phyloP scores from a whole-genome alignment of 2,329 filamentous ascomycete genomes.

The Beauveria sp. region DNA sequence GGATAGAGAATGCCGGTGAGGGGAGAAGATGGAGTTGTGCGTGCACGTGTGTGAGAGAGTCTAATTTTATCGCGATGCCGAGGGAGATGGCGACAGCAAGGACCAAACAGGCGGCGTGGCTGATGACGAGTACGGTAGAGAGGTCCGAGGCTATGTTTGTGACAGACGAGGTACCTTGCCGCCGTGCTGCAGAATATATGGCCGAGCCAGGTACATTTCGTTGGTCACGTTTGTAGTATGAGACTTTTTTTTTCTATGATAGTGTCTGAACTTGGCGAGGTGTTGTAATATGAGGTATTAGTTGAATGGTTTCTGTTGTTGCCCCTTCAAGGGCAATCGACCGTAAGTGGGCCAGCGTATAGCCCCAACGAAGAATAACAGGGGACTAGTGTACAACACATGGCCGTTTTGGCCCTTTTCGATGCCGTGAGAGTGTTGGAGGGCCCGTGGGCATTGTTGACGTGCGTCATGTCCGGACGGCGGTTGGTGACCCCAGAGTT shows the following conservation, averaged over 20 bases:
- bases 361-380: neutral
- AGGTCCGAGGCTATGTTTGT: neutral
- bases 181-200: neutral
- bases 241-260: neutral
- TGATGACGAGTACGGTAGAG: neutral
- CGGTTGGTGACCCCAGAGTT: neutral
- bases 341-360: neutral
- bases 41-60: neutral
- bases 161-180: neutral
- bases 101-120: neutral
- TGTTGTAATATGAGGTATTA: slow-evolving; percentile 5
- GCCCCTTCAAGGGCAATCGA: neutral
- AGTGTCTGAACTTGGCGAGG: too few relatives aligned
- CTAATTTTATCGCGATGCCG: neutral
- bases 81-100: neutral
- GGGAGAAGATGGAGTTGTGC: neutral
- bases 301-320: neutral
- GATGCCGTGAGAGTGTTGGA: neutral
- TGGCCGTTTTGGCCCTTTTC: neutral
- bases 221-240: neutral
- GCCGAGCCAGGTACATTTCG: neutral
- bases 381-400: neutral
- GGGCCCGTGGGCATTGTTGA: neutral
- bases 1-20: neutral
- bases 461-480: neutral